Conservation (phyloP, 176 grass and related monocot species). For the Poa pratensis region DNA sequence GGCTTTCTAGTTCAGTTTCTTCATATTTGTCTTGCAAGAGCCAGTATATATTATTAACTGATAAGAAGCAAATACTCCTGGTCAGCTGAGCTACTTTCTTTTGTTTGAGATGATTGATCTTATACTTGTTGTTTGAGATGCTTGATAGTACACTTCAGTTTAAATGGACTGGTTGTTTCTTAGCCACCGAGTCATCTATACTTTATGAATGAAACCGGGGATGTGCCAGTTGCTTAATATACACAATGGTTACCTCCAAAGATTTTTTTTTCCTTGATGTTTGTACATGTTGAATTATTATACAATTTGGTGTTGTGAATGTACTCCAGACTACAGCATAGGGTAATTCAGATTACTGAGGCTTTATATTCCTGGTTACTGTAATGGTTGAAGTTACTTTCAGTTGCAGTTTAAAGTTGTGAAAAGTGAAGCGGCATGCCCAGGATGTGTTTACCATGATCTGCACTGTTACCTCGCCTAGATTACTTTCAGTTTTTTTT, state of each 20-base stretch:
- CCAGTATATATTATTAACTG: constrained; percentile 1
- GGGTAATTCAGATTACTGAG: constrained; percentile 13
- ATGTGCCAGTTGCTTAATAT: constrained; percentile 19
- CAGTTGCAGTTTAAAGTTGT: not conserved
- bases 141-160: constrained; percentile 24
- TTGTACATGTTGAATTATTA: not conserved
- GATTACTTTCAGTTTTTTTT: not conserved
- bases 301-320: not conserved
- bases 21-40: constrained; percentile 24
- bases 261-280: constrained; percentile 6
- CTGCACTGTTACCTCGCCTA: not conserved
- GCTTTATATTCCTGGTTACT: not conserved
- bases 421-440: not conserved
- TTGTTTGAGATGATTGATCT: constrained; percentile 32
- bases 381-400: not conserved
- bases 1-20: constrained; percentile 18
- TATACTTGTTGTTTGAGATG: constrained; percentile 35
- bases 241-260: constrained; percentile 21
- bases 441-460: not conserved
- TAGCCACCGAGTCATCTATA: not conserved
- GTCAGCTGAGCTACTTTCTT: constrained; percentile 23
- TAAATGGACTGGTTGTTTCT: not conserved
- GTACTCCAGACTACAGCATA: not conserved
- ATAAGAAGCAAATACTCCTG: not conserved
- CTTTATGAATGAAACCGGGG: constrained; percentile 17